Evolutionary conservation across 495 filamentous ascomycete genomes (phyloP).

Genomic region (Lasiosphaeria miniovina): DNA sequence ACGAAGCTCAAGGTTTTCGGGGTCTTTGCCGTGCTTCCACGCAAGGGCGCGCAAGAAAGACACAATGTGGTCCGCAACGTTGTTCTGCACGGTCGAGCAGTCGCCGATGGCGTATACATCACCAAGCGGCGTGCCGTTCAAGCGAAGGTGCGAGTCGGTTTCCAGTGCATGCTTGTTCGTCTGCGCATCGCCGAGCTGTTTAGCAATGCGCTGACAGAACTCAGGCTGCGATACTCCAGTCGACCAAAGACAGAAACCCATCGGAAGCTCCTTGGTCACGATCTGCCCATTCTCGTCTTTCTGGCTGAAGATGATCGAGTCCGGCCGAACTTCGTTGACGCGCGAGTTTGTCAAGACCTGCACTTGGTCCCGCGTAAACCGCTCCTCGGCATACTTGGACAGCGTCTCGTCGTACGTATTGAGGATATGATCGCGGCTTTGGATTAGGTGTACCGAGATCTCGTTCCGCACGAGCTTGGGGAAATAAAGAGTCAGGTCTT

Average conservation of each 20-base stretch:
- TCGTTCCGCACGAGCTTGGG: slow-evolving; percentile 90
- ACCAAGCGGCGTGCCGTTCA: slow-evolving; percentile 87
- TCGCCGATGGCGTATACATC: slow-evolving; percentile 99
- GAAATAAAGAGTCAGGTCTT: slow-evolving; percentile 81
- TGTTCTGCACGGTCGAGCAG: slow-evolving; percentile 95
- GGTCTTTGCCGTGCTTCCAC: slow-evolving; percentile 87
- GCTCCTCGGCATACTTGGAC: slow-evolving; percentile 86
- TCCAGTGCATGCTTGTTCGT: slow-evolving; percentile 90
- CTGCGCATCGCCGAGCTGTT: slow-evolving; percentile 68
- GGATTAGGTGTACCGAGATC: slow-evolving; percentile 95
- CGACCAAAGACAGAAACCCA: slow-evolving; percentile 97
- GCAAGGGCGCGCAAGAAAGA: slow-evolving; percentile 85
- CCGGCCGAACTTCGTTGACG: slow-evolving; percentile 80
- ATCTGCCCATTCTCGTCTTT: slow-evolving; percentile 66
- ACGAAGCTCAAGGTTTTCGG: slow-evolving; percentile 73
- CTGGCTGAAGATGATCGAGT: slow-evolving; percentile 87
- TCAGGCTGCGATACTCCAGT: slow-evolving; percentile 90
- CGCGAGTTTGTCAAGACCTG: slow-evolving; percentile 87
- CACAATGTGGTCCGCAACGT: slow-evolving; percentile 81
- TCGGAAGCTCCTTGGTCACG: slow-evolving; percentile 87
- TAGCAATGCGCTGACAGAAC: slow-evolving; percentile 69
- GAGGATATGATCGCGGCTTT: slow-evolving; percentile 87
- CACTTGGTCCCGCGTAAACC: slow-evolving; percentile 85
- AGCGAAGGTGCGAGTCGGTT: slow-evolving; percentile 89
- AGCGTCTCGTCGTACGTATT: slow-evolving; percentile 98